Evolutionary conservation across 306 rosid species (phyloP).

Genomic region (Calophaca sinica): DNA sequence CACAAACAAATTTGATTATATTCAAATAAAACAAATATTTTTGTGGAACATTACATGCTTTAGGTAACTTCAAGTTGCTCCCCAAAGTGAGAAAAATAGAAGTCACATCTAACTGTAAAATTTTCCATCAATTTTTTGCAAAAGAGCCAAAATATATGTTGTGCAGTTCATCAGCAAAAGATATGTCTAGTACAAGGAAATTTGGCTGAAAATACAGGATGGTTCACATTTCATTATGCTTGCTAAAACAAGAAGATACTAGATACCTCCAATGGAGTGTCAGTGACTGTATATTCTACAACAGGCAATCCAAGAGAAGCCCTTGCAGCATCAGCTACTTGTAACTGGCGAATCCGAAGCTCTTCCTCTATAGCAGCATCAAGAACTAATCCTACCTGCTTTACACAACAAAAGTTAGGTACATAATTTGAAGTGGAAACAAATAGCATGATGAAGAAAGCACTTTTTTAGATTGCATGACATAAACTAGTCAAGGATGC

Average conservation of each 20-base stretch:
- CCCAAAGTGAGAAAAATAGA: slow-evolving; percentile 3
- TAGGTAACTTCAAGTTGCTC: not conserved
- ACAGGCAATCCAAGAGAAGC: slow-evolving; percentile 95
- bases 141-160: slow-evolving; percentile 13
- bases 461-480: slow-evolving; percentile 1
- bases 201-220: slow-evolving; percentile 25
- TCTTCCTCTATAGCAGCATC: slow-evolving; percentile 88
- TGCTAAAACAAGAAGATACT: slow-evolving; percentile 23
- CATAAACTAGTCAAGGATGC: slow-evolving; percentile 2
- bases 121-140: not conserved
- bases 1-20: too few relatives aligned
- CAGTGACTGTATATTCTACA: slow-evolving; percentile 78
- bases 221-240: slow-evolving; percentile 22
- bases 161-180: not conserved
- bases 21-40: too few relatives aligned
- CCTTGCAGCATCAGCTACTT: slow-evolving; percentile 88
- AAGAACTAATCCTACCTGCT: slow-evolving; percentile 86
- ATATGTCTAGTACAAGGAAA: not conserved
- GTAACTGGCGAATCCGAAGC: slow-evolving; percentile 80
- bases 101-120: not conserved
- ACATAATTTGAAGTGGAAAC: slow-evolving; percentile 9
- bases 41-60: too few relatives aligned
- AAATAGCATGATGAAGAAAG: slow-evolving; percentile 25
- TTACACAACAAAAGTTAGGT: slow-evolving; percentile 29
- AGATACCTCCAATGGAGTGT: slow-evolving; percentile 75